Percentiles rank a stretch among this genome's conserved stretches.
Evolutionary conservation across 345 rosid species (phyloP).

Genomic region (Eutrema japonicum): DNA sequence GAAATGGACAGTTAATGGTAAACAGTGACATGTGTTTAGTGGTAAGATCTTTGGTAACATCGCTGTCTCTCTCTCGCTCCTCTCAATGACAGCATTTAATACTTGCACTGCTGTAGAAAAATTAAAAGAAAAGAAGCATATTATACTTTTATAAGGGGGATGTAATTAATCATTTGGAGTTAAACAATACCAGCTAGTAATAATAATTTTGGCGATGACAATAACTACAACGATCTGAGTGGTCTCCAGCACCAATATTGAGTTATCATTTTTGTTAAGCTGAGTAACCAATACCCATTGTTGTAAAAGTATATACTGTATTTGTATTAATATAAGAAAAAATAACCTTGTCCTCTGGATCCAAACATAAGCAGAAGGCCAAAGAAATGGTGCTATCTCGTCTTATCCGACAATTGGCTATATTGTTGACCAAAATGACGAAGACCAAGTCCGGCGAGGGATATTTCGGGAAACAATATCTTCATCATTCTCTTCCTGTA

Average conservation of each 20-base stretch:
- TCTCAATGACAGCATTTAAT: slow-evolving; percentile 36
- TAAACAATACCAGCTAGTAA: background rate
- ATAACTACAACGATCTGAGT: background rate
- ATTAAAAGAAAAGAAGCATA: slow-evolving; percentile 1
- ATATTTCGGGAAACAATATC: no score
- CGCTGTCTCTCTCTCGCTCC: slow-evolving; percentile 28
- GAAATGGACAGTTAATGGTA: slow-evolving; percentile 28
- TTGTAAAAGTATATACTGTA: background rate
- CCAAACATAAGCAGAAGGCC: no score
- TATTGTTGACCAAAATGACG: no score
- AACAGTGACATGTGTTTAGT: slow-evolving; percentile 38
- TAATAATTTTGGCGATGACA: background rate
- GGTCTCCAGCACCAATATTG: slow-evolving; percentile 29
- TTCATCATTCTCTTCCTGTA: no score
- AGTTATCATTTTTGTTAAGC: background rate
- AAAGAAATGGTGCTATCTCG: no score
- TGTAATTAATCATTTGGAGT: slow-evolving; percentile 20
- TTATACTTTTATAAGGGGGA: background rate
- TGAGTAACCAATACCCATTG: no score
- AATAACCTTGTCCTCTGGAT: background rate
- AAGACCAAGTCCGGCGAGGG: no score
- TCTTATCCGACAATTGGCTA: no score
- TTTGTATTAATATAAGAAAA: background rate
- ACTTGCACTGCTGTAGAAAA: slow-evolving; percentile 7
- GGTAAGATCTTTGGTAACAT: slow-evolving; percentile 38